A percentile compares a stretch with the other conserved stretches of the same genome.
Evolutionary conservation across 2,329 filamentous ascomycete species (phyloP).

Genomic region (Paecilomyces formosus): DNA sequence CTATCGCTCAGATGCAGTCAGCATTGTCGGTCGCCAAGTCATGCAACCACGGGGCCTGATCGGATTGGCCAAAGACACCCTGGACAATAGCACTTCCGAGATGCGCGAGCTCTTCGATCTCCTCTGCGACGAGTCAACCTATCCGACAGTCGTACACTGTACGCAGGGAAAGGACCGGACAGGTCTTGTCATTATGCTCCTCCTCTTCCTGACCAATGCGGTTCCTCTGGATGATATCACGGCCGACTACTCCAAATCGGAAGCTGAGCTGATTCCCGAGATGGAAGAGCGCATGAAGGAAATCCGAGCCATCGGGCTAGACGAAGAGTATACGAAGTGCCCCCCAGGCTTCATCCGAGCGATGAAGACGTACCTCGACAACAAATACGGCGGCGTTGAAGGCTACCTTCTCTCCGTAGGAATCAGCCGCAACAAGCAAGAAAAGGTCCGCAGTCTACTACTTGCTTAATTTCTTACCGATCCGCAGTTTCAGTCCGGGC

Average conservation of each 20-base stretch:
- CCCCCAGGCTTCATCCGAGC: slow-evolving; percentile 55
- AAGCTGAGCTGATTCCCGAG: slow-evolving; percentile 53
- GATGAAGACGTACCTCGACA: slow-evolving; percentile 51
- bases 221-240: slow-evolving; percentile 55
- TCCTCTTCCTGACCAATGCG: slow-evolving; percentile 54
- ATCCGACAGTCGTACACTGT: slow-evolving; percentile 70
- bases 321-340: slow-evolving; percentile 65
- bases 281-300: slow-evolving; percentile 59
- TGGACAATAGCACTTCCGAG: slow-evolving; percentile 57
- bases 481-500: background rate
- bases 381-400: slow-evolving; percentile 58
- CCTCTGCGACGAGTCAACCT: slow-evolving; percentile 47
- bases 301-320: slow-evolving; percentile 62
- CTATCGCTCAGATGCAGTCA: slow-evolving; percentile 61
- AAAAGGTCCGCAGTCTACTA: slow-evolving; percentile 21
- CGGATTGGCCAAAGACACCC: slow-evolving; percentile 61
- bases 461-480: slow-evolving; percentile 10
- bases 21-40: slow-evolving; percentile 60
- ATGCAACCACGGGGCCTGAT: slow-evolving; percentile 66
- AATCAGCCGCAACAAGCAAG: slow-evolving; percentile 41
- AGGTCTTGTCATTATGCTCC: slow-evolving; percentile 62
- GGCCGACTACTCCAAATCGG: slow-evolving; percentile 64
- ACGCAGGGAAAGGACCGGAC: slow-evolving; percentile 85
- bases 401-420: slow-evolving; percentile 60
- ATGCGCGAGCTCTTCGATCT: slow-evolving; percentile 65